These are phyloP conservation scores for Annona cherimola DNA, from an alignment of 164 flowering plant species.

Conservation along the genomic window DNA sequence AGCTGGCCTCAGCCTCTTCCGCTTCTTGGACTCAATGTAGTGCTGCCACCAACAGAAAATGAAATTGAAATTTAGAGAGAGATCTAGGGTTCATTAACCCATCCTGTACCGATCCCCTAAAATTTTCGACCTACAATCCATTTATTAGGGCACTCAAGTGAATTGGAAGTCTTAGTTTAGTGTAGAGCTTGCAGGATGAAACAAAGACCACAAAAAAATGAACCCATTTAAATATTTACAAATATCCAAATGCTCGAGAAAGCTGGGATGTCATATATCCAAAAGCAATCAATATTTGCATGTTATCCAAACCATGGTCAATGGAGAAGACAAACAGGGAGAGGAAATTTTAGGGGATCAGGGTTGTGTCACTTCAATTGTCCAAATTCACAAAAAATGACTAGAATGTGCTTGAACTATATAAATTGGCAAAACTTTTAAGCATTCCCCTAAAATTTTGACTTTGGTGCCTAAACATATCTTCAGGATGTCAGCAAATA, in stretches of 20 bases:
- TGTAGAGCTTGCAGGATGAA: neutral
- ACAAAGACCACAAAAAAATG: neutral
- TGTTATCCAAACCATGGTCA: no score
- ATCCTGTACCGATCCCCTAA: neutral
- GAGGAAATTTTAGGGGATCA: no score
- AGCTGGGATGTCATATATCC: no score
- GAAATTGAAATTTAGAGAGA: neutral
- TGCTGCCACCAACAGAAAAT: conserved; percentile 32
- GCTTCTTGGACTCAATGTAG: conserved; percentile 57
- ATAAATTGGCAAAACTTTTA: no score
- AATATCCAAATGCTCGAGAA: neutral
- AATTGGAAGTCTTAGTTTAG: neutral
- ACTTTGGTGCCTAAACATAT: no score
- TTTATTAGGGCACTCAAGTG: neutral
- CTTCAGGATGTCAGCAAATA: no score
- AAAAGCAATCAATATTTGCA: no score
- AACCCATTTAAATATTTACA: neutral
- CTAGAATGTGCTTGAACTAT: no score
- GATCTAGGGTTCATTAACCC: neutral
- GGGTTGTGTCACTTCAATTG: no score
- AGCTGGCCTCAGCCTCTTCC: conserved; percentile 39
- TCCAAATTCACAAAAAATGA: no score
- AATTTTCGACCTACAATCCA: neutral
- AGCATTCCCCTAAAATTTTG: no score
- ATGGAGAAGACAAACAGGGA: no score